Evolutionary conservation across 2,329 filamentous ascomycete genomes (phyloP).

Genomic region (Ophiostoma ips): DNA sequence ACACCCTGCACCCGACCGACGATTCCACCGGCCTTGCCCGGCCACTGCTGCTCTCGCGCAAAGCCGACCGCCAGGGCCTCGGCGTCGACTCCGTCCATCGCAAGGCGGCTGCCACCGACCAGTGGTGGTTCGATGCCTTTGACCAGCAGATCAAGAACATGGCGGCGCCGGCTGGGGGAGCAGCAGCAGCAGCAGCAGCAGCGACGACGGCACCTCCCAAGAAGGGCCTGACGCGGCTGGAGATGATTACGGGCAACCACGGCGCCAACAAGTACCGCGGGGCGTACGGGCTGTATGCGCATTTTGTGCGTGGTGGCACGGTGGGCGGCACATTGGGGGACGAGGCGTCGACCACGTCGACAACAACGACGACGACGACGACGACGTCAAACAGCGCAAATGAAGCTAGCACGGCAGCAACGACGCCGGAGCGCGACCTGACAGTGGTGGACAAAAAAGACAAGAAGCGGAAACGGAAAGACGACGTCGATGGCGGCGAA

Average conservation of each 20-base stretch:
- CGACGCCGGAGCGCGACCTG: constrained; percentile 19
- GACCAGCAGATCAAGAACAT: constrained; percentile 78
- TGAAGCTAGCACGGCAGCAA: constrained; percentile 13
- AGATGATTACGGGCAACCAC: constrained; percentile 30
- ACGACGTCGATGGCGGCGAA: constrained; percentile 19
- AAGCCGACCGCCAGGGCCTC: constrained; percentile 67
- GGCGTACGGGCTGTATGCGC: constrained; percentile 56
- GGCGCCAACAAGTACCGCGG: constrained; percentile 43
- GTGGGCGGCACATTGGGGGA: constrained; percentile 55
- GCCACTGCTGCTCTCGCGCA: constrained; percentile 71
- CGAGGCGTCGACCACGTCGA: background rate
- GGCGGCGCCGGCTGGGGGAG: constrained; percentile 17
- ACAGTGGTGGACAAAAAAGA: constrained; percentile 5
- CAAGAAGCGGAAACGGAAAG: constrained; percentile 11
- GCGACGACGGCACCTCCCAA: no score
- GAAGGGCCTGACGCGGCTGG: constrained; percentile 32
- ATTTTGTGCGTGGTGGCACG: constrained; percentile 71
- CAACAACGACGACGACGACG: constrained; percentile 12
- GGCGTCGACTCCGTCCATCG: constrained; percentile 58
- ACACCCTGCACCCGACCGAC: constrained; percentile 66
- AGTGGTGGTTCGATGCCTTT: constrained; percentile 96
- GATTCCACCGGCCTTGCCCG: constrained; percentile 65
- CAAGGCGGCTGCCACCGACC: constrained; percentile 53
- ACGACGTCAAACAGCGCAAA: background rate
- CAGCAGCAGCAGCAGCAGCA: no score